These are phyloP conservation scores for Pseudohalonectria lignicola DNA, from an alignment of 2,329 filamentous ascomycete species.

Conservation along the genomic window DNA sequence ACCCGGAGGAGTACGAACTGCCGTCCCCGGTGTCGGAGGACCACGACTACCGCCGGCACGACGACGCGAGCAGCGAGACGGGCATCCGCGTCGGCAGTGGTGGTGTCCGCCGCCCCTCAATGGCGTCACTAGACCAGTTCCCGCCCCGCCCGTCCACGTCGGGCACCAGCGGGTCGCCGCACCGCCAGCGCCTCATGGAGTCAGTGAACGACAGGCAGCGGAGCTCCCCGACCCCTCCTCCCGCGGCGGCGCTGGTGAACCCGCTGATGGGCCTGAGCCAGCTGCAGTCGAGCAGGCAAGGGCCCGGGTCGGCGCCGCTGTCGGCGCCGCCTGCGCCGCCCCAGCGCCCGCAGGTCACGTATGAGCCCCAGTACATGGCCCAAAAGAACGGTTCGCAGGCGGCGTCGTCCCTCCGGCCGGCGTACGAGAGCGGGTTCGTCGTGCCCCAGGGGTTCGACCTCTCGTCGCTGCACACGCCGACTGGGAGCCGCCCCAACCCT, in stretches of 20 bases:
- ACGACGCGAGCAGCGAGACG: constrained; percentile 11
- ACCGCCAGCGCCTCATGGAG: constrained; percentile 36
- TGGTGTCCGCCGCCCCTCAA: constrained; percentile 6
- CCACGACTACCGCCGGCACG: constrained; percentile 11
- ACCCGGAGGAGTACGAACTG: constrained; percentile 53
- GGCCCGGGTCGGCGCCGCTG: constrained; percentile 16
- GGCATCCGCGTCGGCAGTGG: not conserved
- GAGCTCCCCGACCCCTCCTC: constrained; percentile 40
- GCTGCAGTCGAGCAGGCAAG: constrained; percentile 12
- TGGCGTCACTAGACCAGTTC: constrained; percentile 17
- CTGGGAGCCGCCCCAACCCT: constrained; percentile 13
- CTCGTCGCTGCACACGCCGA: constrained; percentile 14
- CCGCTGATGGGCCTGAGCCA: constrained; percentile 14
- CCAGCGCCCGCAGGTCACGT: constrained; percentile 17
- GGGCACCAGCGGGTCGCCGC: constrained; percentile 37
- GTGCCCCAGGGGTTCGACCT: constrained; percentile 21
- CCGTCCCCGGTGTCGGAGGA: constrained; percentile 30
- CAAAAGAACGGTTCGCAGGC: constrained; percentile 18
- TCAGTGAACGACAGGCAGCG: constrained; percentile 23
- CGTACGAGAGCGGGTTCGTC: constrained; percentile 32
- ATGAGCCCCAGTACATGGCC: constrained; percentile 30
- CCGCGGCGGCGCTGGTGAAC: constrained; percentile 1
- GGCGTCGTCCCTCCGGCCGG: constrained; percentile 22
- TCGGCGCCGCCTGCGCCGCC: constrained; percentile 34
- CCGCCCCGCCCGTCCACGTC: constrained; percentile 37